These are phyloP conservation scores for Macrolepiota dolichaula DNA, from an alignment of 768 basidiomycete genomes.

Conservation along the genomic window DNA sequence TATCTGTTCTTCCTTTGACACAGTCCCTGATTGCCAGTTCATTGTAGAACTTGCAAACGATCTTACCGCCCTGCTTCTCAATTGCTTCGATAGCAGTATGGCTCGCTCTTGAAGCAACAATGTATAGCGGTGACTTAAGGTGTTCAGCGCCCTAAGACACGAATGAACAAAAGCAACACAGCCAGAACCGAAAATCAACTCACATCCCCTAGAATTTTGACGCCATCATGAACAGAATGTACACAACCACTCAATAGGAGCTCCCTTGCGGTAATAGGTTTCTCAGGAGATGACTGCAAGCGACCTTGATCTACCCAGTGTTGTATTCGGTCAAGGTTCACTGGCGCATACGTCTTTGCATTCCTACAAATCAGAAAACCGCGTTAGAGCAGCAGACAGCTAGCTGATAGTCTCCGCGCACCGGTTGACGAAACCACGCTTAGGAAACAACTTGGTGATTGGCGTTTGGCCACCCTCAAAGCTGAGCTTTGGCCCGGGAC, in stretches of 20 bases:
- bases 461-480: conserved; percentile 99
- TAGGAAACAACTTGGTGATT: conserved; percentile 86
- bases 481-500: conserved; percentile 75
- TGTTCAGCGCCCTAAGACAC: conserved; percentile 56
- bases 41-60: conserved; percentile 93
- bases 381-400: neutral
- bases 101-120: conserved; percentile 83
- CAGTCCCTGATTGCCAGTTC: conserved; percentile 77
- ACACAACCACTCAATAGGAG: conserved; percentile 84
- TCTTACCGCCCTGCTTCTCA: conserved; percentile 75
- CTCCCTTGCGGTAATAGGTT: conserved; percentile 86
- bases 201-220: conserved; percentile 88
- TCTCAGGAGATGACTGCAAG: conserved; percentile 69
- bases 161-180: neutral
- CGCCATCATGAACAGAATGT: conserved; percentile 84
- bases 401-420: conserved; percentile 37
- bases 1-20: conserved; percentile 67
- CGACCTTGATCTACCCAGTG: conserved; percentile 88
- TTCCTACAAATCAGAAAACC: conserved; percentile 42
- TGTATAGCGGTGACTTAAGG: conserved; percentile 69
- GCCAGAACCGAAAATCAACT: conserved; percentile 25
- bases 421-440: conserved; percentile 93
- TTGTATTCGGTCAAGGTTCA: conserved; percentile 87
- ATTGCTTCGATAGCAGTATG: conserved; percentile 83
- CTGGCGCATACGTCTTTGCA: conserved; percentile 70